Evolutionary conservation across 148 eudicot species (phyloP), one percentile per base, ranked within the genome.

Genomic region (Vaccinium macrocarpon): DNA sequence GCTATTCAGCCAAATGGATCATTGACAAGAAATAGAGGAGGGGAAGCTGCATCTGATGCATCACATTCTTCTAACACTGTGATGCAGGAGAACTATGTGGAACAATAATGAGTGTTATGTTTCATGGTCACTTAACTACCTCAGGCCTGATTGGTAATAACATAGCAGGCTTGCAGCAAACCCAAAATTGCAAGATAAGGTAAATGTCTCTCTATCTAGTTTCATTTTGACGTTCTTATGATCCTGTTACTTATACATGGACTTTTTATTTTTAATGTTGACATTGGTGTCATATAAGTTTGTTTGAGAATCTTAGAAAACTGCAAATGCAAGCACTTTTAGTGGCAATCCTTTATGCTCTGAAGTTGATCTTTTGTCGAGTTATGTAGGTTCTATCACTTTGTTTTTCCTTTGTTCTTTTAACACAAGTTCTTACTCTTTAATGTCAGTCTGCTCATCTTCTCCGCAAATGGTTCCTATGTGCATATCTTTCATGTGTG

Each of bases 101-200:
- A 79, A 83, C 87, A 81, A 87, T 88, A 83, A 84, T 85, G 83
- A 91, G 90, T 75, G 79, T 91, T 84, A 86, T 91, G 91, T 91
- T 90, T 75, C 93, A 91, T 89, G 93, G 93, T 59, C 88, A 87
- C 84, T 87, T 91, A 38, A 90, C 93, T 64, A 90, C 87, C 38
- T 81, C 89, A 64, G 91, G 89, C 81, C 85, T 90, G 82, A 87
- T 90, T 59, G 78, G 86, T 85, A 90, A 89, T 82, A 82, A 87
- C 82, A 75, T 91, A 80, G 87, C 89, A 88, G 91, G 83, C 89
- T 91, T 52, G 88, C 81, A 46, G 86, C 84, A 64, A 88, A 91
- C 79, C 87, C 88, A 48, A 91, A 88, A 75, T 72, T 90, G 81
- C 93, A 91, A 79, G 86, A 87, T 76, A 87, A 87, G 93, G 93